Evolutionary conservation across 1,284 basidiomycete species (phyloP), one percentile per base, ranked within the genome.

Genomic region (Earliella scabrosa): DNA sequence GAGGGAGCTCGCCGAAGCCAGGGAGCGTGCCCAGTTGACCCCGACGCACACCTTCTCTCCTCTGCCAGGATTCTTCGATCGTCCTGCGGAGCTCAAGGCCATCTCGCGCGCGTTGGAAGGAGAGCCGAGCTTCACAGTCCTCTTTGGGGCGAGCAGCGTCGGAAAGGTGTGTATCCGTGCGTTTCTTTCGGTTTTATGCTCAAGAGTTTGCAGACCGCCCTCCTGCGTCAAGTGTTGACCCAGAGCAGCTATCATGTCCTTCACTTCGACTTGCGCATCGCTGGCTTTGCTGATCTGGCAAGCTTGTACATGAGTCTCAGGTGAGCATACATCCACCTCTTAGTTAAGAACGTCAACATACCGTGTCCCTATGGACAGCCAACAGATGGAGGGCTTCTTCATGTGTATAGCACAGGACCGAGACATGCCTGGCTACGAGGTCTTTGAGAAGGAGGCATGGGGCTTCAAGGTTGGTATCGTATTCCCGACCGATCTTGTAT

Each of bases 351-450:
- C 26, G 18, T 21, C 18, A 10, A 44, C 24, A 16, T 23, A 29
- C 13, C 21, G 26, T 14, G 18, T n/a, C n/a, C n/a, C n/a, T n/a
- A n/a, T 5, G 11, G 21, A 34, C 27, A 87, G 87, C 60, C 79
- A 83, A 49, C 91, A 92, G 69, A 90, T 93, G 85, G 90, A 93
- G 64, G 81, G 82, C 38, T 93, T 86, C 66, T 93, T 92, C 60
- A 83, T 85, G 61, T 77, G 79, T 31, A 79, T 93, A 20, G 78
- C 70, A 3, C 63, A 68, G 31, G 70, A 71, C 45, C 64, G 66
- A 3, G 68, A 69, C 31, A 76, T 86, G 72, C 79, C 80, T 27
- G 91, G 92, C 0, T 92, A 88, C 63, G 81, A 87, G 16, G 82
- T 80, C 16, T 92, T 92, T 60, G 83, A 87, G 70, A 87, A 78